phyloP scores from a whole-genome alignment of 2,329 filamentous ascomycete species.

The Dactylellina drechsleri region DNA sequence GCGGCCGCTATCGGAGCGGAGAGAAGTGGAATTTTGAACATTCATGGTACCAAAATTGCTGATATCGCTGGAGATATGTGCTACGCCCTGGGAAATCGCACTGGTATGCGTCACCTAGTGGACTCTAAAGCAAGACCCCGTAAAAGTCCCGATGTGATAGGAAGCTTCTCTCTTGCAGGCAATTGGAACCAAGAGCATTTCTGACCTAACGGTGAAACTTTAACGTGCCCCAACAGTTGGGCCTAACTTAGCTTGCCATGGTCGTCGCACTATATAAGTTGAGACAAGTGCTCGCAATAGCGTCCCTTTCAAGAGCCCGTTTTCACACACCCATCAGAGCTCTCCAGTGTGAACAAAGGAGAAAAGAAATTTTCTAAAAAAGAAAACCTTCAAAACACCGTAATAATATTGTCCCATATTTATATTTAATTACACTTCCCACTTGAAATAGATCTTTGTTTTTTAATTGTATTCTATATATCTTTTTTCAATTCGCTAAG shows the following conservation, averaged over 20 bases:
- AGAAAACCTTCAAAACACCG: conserved; percentile 17
- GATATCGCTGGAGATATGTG: not conserved
- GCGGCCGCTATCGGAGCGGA: conserved; percentile 31
- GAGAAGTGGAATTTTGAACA: not conserved
- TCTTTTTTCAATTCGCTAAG: not conserved
- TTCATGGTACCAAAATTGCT: not conserved
- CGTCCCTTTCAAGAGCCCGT: conserved; percentile 42
- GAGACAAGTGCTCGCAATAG: conserved; percentile 47
- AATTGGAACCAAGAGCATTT: conserved; percentile 24
- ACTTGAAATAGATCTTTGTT: conserved; percentile 22
- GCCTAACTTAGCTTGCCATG: conserved; percentile 17
- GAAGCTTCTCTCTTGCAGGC: conserved; percentile 23
- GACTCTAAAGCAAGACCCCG: conserved; percentile 13
- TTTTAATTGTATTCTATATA: conserved; percentile 8
- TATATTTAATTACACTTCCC: conserved; percentile 14
- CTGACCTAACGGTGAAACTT: conserved; percentile 31
- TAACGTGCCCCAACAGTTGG: conserved; percentile 23
- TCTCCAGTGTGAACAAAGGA: conserved; percentile 35
- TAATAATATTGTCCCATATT: conserved; percentile 12
- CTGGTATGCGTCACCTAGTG: conserved; percentile 43
- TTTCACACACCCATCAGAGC: conserved; percentile 29
- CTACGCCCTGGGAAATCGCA: not conserved
- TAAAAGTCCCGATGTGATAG: conserved; percentile 37
- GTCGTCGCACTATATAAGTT: conserved; percentile 50
- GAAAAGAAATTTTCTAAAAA: conserved; percentile 36